Conservation (phyloP, 768 basidiomycete species). For the Trametes meyenii region DNA sequence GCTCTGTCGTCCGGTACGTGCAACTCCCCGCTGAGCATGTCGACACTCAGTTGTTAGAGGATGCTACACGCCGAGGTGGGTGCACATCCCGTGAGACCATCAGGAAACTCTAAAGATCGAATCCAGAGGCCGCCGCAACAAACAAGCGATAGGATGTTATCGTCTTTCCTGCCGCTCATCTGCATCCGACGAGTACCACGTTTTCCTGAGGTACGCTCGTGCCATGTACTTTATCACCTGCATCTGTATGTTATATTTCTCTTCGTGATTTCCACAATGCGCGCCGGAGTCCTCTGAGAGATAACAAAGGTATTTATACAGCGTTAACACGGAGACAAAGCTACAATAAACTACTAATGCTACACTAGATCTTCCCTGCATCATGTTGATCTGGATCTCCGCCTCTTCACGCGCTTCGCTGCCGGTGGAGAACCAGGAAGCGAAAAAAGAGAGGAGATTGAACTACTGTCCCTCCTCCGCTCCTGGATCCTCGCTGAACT, state of each 20-base stretch:
- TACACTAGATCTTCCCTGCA: too few relatives aligned
- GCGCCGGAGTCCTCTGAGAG: not conserved
- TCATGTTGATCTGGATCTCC: not conserved
- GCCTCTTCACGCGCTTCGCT: not conserved
- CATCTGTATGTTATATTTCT: not conserved
- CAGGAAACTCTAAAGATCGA: not conserved
- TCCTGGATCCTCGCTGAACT: slow-evolving; percentile 2
- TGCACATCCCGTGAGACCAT: too few relatives aligned
- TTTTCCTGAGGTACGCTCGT: slow-evolving; percentile 8
- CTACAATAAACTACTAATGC: too few relatives aligned
- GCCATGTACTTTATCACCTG: not conserved
- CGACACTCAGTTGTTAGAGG: slow-evolving; percentile 93
- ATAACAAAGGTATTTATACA: too few relatives aligned
- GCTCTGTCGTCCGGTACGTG: slow-evolving; percentile 97
- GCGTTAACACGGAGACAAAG: too few relatives aligned
- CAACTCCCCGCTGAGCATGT: slow-evolving; percentile 91
- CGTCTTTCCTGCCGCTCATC: not conserved
- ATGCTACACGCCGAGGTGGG: slow-evolving; percentile 93
- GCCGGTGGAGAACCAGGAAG: not conserved
- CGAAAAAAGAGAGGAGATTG: not conserved
- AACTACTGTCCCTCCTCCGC: not conserved
- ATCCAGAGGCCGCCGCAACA: slow-evolving; percentile 9
- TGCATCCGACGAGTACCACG: not conserved
- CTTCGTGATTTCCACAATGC: not conserved
- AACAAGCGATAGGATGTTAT: slow-evolving; percentile 9